Evolutionary conservation across 1,139 yeast genomes (phyloP).

Genomic region (Magnusiomyces sp.): DNA sequence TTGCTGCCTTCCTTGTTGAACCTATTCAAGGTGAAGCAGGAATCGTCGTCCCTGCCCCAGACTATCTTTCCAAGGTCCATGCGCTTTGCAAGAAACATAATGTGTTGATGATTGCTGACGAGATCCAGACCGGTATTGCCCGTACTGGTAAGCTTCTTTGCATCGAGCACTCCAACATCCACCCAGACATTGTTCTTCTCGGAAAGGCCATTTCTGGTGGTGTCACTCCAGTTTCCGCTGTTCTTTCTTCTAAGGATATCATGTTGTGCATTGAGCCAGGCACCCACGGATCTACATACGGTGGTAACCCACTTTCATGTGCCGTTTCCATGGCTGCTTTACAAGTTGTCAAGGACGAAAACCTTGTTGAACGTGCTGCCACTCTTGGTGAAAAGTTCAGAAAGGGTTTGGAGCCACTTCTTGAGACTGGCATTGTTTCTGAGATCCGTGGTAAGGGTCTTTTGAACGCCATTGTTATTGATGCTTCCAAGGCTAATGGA

Average conservation of each 20-base stretch:
- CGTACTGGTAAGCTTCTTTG: constrained; percentile 94
- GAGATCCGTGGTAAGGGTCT: constrained; percentile 93
- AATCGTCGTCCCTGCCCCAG: constrained; percentile 85
- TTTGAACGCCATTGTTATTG: constrained; percentile 78
- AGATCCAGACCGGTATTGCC: constrained; percentile 95
- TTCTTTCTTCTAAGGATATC: constrained; percentile 75
- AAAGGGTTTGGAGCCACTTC: constrained; percentile 54
- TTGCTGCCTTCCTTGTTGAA: constrained; percentile 86
- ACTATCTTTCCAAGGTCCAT: constrained; percentile 65
- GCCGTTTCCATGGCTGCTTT: constrained; percentile 92
- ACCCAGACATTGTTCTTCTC: constrained; percentile 77
- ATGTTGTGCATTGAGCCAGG: constrained; percentile 92
- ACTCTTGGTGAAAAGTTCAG: constrained; percentile 65
- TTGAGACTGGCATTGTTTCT: constrained; percentile 56
- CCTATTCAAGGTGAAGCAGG: constrained; percentile 99
- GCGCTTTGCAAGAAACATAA: constrained; percentile 75
- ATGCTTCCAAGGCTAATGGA: constrained; percentile 60
- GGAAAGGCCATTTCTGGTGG: constrained; percentile 98
- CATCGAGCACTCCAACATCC: constrained; percentile 76
- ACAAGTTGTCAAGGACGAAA: constrained; percentile 81
- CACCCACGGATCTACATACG: constrained; percentile 95
- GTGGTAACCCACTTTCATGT: constrained; percentile 95
- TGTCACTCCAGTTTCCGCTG: constrained; percentile 86
- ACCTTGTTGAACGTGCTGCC: constrained; percentile 69
- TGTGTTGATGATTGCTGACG: constrained; percentile 86